phyloP scores from a whole-genome alignment of 2,329 filamentous ascomycete species.

The Paracamarosporium sp. region DNA sequence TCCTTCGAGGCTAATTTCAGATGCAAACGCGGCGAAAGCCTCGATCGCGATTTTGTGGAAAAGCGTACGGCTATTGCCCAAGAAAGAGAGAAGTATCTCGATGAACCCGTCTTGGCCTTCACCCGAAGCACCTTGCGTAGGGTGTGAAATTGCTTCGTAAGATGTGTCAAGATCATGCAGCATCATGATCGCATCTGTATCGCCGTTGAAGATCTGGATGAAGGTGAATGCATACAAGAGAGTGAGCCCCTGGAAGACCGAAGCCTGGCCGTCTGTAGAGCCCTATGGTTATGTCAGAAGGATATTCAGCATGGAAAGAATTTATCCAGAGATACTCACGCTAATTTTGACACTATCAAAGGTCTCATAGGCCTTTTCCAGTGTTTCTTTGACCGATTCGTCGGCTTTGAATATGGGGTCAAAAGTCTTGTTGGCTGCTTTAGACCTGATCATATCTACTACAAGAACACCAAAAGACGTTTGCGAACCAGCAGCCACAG shows the following conservation, averaged over 20 bases:
- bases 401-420: constrained; percentile 58
- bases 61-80: constrained; percentile 82
- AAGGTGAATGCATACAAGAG: constrained; percentile 85
- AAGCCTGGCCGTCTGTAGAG: constrained; percentile 34
- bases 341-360: constrained; percentile 36
- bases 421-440: constrained; percentile 39
- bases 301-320: not conserved
- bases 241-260: constrained; percentile 69
- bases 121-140: constrained; percentile 27
- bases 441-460: constrained; percentile 34
- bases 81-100: constrained; percentile 88
- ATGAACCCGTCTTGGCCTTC: constrained; percentile 61
- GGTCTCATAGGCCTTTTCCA: constrained; percentile 41
- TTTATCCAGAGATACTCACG: constrained; percentile 18
- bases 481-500: constrained; percentile 24
- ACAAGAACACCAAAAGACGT: constrained; percentile 37
- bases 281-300: constrained; percentile 22
- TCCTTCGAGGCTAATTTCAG: constrained; percentile 74
- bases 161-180: constrained; percentile 82
- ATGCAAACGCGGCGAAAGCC: constrained; percentile 83
- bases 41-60: constrained; percentile 87
- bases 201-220: constrained; percentile 88
- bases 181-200: constrained; percentile 82
- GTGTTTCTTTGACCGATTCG: constrained; percentile 48
- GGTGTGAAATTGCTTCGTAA: constrained; percentile 66